A percentile compares a stretch with the other conserved stretches of the same genome.
Evolutionary conservation across 805 yeast species (phyloP).

Genomic region (Suhomyces vadensis): DNA sequence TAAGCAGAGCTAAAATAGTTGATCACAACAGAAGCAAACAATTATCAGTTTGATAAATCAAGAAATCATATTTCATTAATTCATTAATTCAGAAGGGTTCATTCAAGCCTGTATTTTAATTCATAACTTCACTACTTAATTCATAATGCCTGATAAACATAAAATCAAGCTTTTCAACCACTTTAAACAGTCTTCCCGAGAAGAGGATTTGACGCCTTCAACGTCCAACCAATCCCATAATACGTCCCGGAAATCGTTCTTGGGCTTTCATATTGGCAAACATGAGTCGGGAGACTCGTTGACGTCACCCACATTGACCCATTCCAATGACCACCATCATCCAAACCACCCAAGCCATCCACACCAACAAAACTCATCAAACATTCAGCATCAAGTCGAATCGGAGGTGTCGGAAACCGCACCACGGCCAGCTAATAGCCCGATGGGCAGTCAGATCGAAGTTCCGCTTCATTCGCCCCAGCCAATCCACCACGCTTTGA

Average conservation of each 20-base stretch:
- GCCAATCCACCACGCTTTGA: conserved; percentile 11
- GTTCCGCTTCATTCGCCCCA: conserved; percentile 11
- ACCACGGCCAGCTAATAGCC: neutral
- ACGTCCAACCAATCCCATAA: conserved; percentile 30
- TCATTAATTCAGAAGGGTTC: too few relatives aligned
- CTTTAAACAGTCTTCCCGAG: conserved; percentile 30
- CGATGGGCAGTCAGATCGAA: neutral
- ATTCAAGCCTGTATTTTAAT: too few relatives aligned
- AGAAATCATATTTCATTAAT: too few relatives aligned
- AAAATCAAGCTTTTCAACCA: conserved; percentile 43
- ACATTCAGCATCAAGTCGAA: conserved; percentile 7
- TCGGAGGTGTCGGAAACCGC: neutral
- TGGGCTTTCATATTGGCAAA: conserved; percentile 44
- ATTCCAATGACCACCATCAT: conserved; percentile 27
- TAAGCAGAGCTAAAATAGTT: neutral
- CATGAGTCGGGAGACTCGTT: conserved; percentile 42
- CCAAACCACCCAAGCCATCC: conserved; percentile 3
- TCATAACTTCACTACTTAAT: neutral
- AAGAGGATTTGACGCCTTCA: conserved; percentile 28
- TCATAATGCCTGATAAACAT: conserved; percentile 45
- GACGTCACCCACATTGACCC: conserved; percentile 36
- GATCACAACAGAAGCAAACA: too few relatives aligned
- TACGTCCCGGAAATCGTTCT: conserved; percentile 27
- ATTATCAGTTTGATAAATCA: too few relatives aligned
- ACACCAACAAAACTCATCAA: conserved; percentile 7